phyloP scores from a whole-genome alignment of 352 stramenopile genomes.

The Thalassiosira tumida region DNA sequence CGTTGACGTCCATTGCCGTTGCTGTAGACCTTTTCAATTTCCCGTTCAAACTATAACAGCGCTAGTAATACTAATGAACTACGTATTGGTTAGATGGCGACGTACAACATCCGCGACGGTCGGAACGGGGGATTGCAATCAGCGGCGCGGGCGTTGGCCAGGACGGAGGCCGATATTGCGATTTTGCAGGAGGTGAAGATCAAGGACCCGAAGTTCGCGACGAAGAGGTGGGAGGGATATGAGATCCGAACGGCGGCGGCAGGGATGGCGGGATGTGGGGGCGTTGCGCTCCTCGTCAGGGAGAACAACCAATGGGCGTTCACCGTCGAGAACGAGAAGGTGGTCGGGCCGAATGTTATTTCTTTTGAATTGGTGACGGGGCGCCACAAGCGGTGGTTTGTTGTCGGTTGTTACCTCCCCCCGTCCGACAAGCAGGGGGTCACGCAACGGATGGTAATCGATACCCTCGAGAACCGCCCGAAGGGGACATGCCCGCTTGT shows the following conservation, averaged over 20 bases:
- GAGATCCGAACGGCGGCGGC: too few relatives aligned
- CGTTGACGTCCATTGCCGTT: too few relatives aligned
- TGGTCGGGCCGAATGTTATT: not conserved
- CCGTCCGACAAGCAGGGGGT: slow-evolving; percentile 8
- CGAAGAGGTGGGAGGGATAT: not conserved
- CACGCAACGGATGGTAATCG: not conserved
- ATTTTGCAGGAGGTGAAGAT: slow-evolving; percentile 31
- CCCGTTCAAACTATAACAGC: too few relatives aligned
- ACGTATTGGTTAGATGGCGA: too few relatives aligned
- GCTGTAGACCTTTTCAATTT: too few relatives aligned
- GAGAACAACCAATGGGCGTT: not conserved
- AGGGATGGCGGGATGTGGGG: slow-evolving; percentile 7
- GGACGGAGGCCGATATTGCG: not conserved
- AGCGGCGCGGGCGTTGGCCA: not conserved
- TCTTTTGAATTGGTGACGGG: slow-evolving; percentile 2
- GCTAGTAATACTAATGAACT: too few relatives aligned
- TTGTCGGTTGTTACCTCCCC: slow-evolving; percentile 39
- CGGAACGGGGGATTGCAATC: slow-evolving; percentile 23
- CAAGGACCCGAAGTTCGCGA: slow-evolving; percentile 16
- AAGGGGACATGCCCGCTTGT: slow-evolving; percentile 32
- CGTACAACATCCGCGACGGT: slow-evolving; percentile 24
- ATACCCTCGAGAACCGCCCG: slow-evolving; percentile 9
- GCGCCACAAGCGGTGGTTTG: not conserved
- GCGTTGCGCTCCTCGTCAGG: not conserved
- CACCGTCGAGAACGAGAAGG: slow-evolving; percentile 10